These are phyloP conservation scores for Papiliotrema flavescens DNA, from an alignment of 1,284 basidiomycete genomes.

Conservation along the genomic window DNA sequence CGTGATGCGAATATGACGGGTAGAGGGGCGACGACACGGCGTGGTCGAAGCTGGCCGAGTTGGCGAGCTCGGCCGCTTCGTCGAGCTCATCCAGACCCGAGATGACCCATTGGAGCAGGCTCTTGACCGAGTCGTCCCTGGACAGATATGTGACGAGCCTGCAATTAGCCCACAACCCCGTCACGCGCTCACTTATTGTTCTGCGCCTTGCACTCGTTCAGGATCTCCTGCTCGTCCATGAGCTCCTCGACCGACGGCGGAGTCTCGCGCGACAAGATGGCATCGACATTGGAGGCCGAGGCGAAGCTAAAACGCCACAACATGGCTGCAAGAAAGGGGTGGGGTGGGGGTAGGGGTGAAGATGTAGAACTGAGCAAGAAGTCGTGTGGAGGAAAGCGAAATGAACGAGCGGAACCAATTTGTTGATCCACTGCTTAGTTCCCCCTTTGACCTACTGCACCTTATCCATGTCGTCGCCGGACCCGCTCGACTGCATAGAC, in stretches of 20 bases:
- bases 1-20: constrained; percentile 20
- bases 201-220: constrained; percentile 93
- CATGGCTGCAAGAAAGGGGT: constrained; percentile 22
- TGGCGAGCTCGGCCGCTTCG: constrained; percentile 32
- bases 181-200: constrained; percentile 59
- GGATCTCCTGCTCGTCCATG: constrained; percentile 87
- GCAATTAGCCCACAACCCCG: neutral
- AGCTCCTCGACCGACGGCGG: constrained; percentile 71
- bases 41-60: constrained; percentile 23
- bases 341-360: neutral
- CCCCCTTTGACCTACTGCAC: neutral
- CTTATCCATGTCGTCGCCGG: neutral
- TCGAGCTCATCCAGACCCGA: constrained; percentile 47
- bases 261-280: constrained; percentile 40
- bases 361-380: neutral
- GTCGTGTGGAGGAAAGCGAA: neutral
- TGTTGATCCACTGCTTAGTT: too few relatives aligned
- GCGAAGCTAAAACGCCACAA: constrained; percentile 49
- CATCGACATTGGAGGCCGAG: constrained; percentile 45
- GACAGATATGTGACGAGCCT: constrained; percentile 45
- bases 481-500: constrained; percentile 1
- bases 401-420: neutral
- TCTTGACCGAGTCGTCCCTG: constrained; percentile 40
- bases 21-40: constrained; percentile 25
- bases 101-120: constrained; percentile 44